A percentile compares a stretch with the other conserved stretches of the same genome.
Evolutionary conservation across 2,329 filamentous ascomycete genomes (phyloP).

Genomic region (Colletotrichum australisinense): DNA sequence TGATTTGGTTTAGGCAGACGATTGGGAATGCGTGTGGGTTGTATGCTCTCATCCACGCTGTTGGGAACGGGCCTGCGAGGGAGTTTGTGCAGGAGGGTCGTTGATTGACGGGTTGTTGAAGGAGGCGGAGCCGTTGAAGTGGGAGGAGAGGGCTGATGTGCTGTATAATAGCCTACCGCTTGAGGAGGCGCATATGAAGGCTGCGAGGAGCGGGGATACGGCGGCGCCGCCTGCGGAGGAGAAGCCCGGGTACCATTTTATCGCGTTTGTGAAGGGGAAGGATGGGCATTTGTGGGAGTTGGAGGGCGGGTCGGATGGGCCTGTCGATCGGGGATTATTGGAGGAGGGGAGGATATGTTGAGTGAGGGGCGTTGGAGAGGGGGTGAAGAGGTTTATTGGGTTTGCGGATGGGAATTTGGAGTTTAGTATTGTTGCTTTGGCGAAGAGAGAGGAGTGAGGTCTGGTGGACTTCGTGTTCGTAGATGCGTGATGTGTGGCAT

Average conservation of each 20-base stretch:
- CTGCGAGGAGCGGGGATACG: slow-evolving; percentile 76
- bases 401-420: slow-evolving; percentile 48
- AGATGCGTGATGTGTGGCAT: background rate
- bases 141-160: slow-evolving; percentile 71
- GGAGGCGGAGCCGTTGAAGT: slow-evolving; percentile 71
- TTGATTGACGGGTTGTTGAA: slow-evolving; percentile 69
- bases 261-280: slow-evolving; percentile 79
- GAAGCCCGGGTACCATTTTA: slow-evolving; percentile 78
- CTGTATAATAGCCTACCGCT: slow-evolving; percentile 78
- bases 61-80: slow-evolving; percentile 75
- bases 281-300: slow-evolving; percentile 80
- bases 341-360: slow-evolving; percentile 68
- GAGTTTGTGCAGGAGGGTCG: slow-evolving; percentile 63
- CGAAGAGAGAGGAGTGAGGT: slow-evolving; percentile 32
- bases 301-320: slow-evolving; percentile 80
- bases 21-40: slow-evolving; percentile 86
- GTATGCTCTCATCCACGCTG: slow-evolving; percentile 80
- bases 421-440: slow-evolving; percentile 53
- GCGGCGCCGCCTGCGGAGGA: slow-evolving; percentile 70
- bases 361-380: slow-evolving; percentile 75
- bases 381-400: slow-evolving; percentile 56
- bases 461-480: too few species aligned
- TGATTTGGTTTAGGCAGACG: slow-evolving; percentile 88
- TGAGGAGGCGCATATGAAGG: slow-evolving; percentile 78
- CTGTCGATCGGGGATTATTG: slow-evolving; percentile 72